Conservation (phyloP, 208 protist species). For the Herpetomonas tarakana region DNA sequence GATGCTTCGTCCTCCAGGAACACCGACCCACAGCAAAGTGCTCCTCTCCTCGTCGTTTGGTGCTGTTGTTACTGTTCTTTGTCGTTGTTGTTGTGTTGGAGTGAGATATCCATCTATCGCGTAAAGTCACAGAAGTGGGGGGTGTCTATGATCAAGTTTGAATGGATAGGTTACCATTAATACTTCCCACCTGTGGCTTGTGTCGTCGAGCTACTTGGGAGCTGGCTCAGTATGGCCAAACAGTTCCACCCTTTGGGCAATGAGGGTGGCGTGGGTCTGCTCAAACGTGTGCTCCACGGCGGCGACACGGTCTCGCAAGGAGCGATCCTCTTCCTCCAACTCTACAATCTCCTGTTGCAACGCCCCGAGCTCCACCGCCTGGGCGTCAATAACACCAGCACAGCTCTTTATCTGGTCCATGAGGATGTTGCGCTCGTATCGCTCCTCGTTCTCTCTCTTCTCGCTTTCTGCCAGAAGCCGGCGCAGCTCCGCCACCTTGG, state of each 20-base stretch:
- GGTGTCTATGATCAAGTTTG: too few species aligned
- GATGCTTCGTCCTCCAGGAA: too few species aligned
- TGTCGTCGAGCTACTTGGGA: too few species aligned
- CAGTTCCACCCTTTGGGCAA: conserved; percentile 21
- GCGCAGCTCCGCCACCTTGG: conserved; percentile 62
- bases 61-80: conserved; percentile 5
- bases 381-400: conserved; percentile 52
- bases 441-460: conserved; percentile 39
- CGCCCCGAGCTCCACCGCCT: conserved; percentile 44
- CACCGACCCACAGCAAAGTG: neutral
- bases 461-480: conserved; percentile 42
- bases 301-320: conserved; percentile 36
- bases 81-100: too few species aligned
- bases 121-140: too few species aligned
- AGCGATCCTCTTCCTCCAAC: conserved; percentile 35
- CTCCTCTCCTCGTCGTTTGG: neutral
- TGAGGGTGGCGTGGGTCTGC: conserved; percentile 68
- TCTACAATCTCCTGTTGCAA: conserved; percentile 40
- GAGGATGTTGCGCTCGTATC: conserved; percentile 45
- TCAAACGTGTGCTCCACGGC: conserved; percentile 70
- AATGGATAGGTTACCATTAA: too few species aligned
- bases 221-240: too few species aligned
- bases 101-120: too few species aligned
- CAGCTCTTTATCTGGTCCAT: conserved; percentile 51
- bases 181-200: too few species aligned